Evolutionary conservation across 768 basidiomycete genomes (phyloP).

Genomic region (Trichaptum fuscoviolaceum): DNA sequence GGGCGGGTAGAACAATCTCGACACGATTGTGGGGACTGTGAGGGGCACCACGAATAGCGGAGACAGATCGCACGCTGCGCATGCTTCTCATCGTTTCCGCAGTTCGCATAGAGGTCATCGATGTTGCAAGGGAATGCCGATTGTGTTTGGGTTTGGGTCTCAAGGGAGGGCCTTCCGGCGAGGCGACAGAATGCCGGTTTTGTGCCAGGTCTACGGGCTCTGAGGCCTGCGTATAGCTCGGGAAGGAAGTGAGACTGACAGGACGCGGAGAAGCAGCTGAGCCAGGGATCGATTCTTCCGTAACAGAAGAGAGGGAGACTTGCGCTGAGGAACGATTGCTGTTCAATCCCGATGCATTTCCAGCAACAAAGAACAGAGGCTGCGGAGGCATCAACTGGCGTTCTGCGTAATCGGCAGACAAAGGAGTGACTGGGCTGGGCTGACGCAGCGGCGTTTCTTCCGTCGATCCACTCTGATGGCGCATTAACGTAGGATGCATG

Average conservation of each 20-base stretch:
- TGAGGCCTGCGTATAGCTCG: background rate
- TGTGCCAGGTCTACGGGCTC: background rate
- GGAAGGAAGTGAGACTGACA: too few relatives aligned
- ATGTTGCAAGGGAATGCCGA: background rate
- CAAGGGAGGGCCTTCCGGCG: background rate
- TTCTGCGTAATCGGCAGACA: background rate
- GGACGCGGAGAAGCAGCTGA: too few relatives aligned
- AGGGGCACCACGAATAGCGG: conserved; percentile 49
- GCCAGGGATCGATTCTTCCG: background rate
- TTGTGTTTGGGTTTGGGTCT: background rate
- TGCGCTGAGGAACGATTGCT: background rate
- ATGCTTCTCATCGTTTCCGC: background rate
- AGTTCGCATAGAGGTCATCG: background rate
- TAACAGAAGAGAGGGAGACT: background rate
- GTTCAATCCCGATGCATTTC: background rate
- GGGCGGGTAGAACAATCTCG: conserved; percentile 64
- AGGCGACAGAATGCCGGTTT: background rate
- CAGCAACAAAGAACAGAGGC: background rate
- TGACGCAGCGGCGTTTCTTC: conserved; percentile 1
- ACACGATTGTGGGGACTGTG: conserved; percentile 57
- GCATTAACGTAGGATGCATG: background rate
- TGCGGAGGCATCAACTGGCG: background rate
- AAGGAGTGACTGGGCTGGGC: conserved; percentile 1
- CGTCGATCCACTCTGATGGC: background rate
- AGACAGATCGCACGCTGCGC: conserved; percentile 9